Conservation (phyloP, 2,329 filamentous ascomycete species). For the Triangularia setosa region DNA sequence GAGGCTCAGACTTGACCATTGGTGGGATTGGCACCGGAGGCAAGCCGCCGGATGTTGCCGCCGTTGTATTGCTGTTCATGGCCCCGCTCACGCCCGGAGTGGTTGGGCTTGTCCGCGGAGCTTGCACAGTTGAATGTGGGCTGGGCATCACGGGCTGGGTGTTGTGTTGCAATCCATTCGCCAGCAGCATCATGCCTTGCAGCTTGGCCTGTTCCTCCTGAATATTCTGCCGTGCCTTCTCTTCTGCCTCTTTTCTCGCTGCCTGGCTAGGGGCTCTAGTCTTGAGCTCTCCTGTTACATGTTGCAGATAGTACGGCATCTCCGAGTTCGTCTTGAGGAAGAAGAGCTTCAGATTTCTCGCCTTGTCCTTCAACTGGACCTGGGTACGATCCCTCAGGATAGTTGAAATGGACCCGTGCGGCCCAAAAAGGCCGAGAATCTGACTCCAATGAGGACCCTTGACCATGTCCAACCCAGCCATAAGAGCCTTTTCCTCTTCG, state of each 20-base stretch:
- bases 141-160: slow-evolving; percentile 14
- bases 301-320: slow-evolving; percentile 81
- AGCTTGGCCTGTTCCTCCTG: slow-evolving; percentile 58
- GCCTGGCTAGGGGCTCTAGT: slow-evolving; percentile 74
- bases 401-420: slow-evolving; percentile 73
- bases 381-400: slow-evolving; percentile 85
- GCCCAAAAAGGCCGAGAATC: slow-evolving; percentile 79
- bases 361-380: slow-evolving; percentile 90
- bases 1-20: slow-evolving; percentile 22
- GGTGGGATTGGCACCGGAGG: slow-evolving; percentile 18
- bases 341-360: slow-evolving; percentile 83
- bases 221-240: slow-evolving; percentile 54
- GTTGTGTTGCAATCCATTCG: slow-evolving; percentile 47
- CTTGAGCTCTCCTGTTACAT: slow-evolving; percentile 85
- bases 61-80: neutral
- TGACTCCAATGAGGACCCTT: slow-evolving; percentile 93
- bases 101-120: slow-evolving; percentile 13
- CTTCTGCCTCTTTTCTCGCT: slow-evolving; percentile 64
- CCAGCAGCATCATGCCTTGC: slow-evolving; percentile 57
- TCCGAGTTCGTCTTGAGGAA: slow-evolving; percentile 90
- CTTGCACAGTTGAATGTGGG: slow-evolving; percentile 10
- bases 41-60: neutral
- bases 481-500: slow-evolving; percentile 84
- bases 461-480: slow-evolving; percentile 82
- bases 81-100: slow-evolving; percentile 11